These are phyloP conservation scores for Aspergillus cristatus DNA, from an alignment of 495 filamentous ascomycete genomes.

Conservation along the genomic window DNA sequence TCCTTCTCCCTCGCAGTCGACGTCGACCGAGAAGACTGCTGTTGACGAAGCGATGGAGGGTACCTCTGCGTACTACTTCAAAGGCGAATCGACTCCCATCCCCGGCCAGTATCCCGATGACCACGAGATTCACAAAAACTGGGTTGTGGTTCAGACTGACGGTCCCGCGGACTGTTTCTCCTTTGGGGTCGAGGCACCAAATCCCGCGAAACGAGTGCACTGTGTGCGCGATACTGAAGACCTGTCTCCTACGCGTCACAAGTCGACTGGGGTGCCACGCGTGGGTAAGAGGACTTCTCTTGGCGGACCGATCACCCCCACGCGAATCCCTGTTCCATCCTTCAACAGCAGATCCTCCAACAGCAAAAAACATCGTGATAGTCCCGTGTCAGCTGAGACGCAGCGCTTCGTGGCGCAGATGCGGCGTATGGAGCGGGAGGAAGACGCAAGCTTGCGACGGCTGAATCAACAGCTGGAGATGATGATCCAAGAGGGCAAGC, in stretches of 20 bases:
- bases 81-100: constrained; percentile 13
- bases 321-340: constrained; percentile 28
- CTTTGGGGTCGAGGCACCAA: background rate
- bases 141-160: constrained; percentile 56
- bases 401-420: constrained; percentile 56
- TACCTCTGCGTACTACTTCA: too few relatives aligned
- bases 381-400: constrained; percentile 51
- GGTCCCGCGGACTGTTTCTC: too few relatives aligned
- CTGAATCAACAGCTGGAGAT: constrained; percentile 69
- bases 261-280: constrained; percentile 15
- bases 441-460: constrained; percentile 65
- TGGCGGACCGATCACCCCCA: constrained; percentile 22
- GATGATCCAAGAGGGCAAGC: constrained; percentile 83
- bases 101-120: constrained; percentile 35
- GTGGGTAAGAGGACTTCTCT: constrained; percentile 19
- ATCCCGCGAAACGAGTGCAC: constrained; percentile 11
- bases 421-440: constrained; percentile 62
- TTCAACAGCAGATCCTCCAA: too few relatives aligned
- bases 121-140: constrained; percentile 49
- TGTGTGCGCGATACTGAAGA: constrained; percentile 9
- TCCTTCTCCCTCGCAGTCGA: constrained; percentile 11
- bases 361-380: constrained; percentile 24
- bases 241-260: constrained; percentile 15
- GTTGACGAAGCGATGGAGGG: too few relatives aligned
- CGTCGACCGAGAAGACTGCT: constrained; percentile 2